These are phyloP conservation scores for Plantago elongata DNA, from an alignment of 257 asterid species.

Conservation along the genomic window DNA sequence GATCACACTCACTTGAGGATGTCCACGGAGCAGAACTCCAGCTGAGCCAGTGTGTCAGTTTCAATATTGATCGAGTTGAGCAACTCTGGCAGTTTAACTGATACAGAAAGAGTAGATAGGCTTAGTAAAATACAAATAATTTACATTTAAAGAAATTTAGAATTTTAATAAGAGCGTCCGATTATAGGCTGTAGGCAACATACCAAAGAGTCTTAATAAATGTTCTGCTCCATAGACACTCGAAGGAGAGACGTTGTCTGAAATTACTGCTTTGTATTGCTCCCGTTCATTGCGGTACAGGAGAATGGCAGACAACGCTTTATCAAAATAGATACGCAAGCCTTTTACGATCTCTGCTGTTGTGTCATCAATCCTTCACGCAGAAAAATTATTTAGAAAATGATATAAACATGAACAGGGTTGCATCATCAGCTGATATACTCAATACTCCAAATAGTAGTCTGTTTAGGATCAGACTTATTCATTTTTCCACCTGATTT, in stretches of 20 bases:
- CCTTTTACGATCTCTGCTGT: constrained; percentile 52
- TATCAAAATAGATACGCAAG: constrained; percentile 56
- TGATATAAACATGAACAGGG: not conserved
- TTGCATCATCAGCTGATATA: not conserved
- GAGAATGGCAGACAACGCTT: constrained; percentile 61
- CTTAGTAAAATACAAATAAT: not conserved
- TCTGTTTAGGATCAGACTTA: not conserved
- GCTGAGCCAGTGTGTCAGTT: constrained; percentile 35
- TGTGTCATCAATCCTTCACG: constrained; percentile 45
- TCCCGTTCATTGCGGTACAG: constrained; percentile 68
- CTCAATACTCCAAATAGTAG: not conserved
- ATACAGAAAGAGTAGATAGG: constrained; percentile 16
- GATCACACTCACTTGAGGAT: constrained; percentile 45
- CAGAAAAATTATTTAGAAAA: constrained; percentile 20
- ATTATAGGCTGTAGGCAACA: constrained; percentile 8
- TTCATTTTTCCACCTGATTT: not conserved
- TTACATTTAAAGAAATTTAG: not conserved
- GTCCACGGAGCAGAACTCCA: constrained; percentile 46
- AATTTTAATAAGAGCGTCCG: constrained; percentile 6
- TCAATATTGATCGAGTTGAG: constrained; percentile 40
- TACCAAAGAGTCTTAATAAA: constrained; percentile 73
- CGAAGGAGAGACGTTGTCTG: constrained; percentile 47
- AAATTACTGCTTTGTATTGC: constrained; percentile 41
- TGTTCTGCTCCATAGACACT: constrained; percentile 77
- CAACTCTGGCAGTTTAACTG: constrained; percentile 76